Base-by-base conservation (phyloP, 2,329 filamentous ascomycete genomes). In the Purpureocillium takamizusanense region DNA sequence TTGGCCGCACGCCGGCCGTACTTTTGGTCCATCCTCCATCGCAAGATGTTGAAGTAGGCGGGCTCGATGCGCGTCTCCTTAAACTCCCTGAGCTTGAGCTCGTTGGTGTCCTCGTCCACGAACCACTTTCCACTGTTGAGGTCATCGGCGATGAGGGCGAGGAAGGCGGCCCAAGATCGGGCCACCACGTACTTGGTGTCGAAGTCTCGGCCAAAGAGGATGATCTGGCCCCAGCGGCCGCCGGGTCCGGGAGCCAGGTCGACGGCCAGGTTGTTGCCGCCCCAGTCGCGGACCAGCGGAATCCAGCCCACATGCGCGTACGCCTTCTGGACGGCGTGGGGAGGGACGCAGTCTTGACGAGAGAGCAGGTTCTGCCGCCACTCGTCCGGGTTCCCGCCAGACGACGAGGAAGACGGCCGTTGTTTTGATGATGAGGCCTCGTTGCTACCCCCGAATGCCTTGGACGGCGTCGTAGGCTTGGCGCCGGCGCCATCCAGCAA, bases 131-230 rank as follows among this genome's bases (percentile, higher is more conserved):
- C 85, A 49, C 86, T 92, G 65, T 76, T 79, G 52, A 98, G 69
- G 55, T 98, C 92, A 54, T 98, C 92, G 23, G 92, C 88, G 7
- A 95, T 76, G 25, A 81, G 76, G 36, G 88, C 88, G 15, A 98
- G 65, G 56, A 98, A 89, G 9, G 83, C 76, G 13, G 81, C 78
- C 92, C 92, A 98, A 1, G 90, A 97, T 44, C 86, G 80, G 23
- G 92, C 86, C 40, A 98, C 76, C 7, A 98, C 92, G 56, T 95
- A 98, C 67, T 98, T 98, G 63, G 86, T 95, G 58, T 98, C 92
- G 63, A 95, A 98, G 65, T 98, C 92, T 43, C 92, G 86, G 36
- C 92, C 92, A 59, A 94, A 95, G 44, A 98, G 74, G 53, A 98
- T 95, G 48, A 98, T 79, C 60, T 98, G 92, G 38, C 92, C 92